These are phyloP conservation scores for Ganoderma sinense DNA, from an alignment of 1,284 basidiomycete species.

Conservation along the genomic window DNA sequence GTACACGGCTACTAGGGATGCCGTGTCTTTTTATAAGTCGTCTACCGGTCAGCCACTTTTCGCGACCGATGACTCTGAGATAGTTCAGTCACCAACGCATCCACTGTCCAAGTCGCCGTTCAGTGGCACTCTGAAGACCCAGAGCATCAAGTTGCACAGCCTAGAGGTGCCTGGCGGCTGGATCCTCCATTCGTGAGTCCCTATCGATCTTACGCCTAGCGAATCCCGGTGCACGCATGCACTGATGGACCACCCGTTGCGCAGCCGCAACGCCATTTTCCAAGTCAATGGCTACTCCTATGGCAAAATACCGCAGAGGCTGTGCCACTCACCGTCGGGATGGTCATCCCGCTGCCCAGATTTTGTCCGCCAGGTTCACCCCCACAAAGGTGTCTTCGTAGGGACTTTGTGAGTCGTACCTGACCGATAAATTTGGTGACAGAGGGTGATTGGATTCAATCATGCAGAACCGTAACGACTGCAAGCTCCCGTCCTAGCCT, in stretches of 20 bases:
- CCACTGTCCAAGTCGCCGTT: neutral
- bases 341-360: neutral
- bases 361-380: neutral
- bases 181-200: neutral
- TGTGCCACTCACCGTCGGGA: neutral
- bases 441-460: neutral
- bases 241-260: neutral
- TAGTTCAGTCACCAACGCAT: neutral
- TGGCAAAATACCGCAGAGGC: slow-evolving; percentile 1
- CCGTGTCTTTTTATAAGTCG: neutral
- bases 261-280: neutral
- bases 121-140: neutral
- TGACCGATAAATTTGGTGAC: neutral
- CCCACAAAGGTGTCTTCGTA: neutral
- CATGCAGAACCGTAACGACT: neutral
- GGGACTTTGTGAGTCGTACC: neutral
- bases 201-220: neutral
- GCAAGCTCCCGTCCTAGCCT: neutral
- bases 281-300: neutral
- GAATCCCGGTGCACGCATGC: neutral
- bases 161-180: neutral
- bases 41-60: neutral
- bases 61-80: neutral
- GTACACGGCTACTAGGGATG: neutral
- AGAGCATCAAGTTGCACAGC: neutral